Conservation (phyloP, 148 eudicot genomes). For the Selenicereus undatus region DNA sequence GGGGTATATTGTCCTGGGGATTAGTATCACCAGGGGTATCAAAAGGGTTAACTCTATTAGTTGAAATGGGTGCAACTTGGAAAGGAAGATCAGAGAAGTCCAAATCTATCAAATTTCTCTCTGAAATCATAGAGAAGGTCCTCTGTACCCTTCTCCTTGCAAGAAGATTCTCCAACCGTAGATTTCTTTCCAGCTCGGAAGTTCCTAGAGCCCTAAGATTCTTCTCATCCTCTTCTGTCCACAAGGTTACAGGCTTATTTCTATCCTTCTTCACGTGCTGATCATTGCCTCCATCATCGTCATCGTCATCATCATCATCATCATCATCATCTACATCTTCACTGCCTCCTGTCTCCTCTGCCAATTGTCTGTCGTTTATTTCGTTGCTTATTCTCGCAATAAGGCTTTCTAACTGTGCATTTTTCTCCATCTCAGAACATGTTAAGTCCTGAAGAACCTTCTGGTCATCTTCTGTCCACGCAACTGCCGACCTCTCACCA, state of each 20-base stretch:
- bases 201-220: slow-evolving; percentile 49
- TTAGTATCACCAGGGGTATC: slow-evolving; percentile 30
- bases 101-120: slow-evolving; percentile 48
- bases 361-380: background rate
- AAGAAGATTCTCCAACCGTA: slow-evolving; percentile 52
- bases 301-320: slow-evolving; percentile 30
- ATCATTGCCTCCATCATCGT: slow-evolving; percentile 36
- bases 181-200: slow-evolving; percentile 58
- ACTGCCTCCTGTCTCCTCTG: slow-evolving; percentile 13
- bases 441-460: slow-evolving; percentile 40
- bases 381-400: slow-evolving; percentile 32
- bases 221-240: slow-evolving; percentile 74
- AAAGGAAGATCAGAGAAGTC: slow-evolving; percentile 39
- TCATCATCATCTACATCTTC: slow-evolving; percentile 31
- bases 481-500: slow-evolving; percentile 25
- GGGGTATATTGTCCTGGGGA: slow-evolving; percentile 25
- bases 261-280: slow-evolving; percentile 19
- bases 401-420: slow-evolving; percentile 43
- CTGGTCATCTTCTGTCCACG: slow-evolving; percentile 49
- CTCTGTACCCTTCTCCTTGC: slow-evolving; percentile 48
- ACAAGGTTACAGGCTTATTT: slow-evolving; percentile 36
- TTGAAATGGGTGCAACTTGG: slow-evolving; percentile 43
- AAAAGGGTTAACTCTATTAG: slow-evolving; percentile 47
- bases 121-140: slow-evolving; percentile 38
- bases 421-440: slow-evolving; percentile 43